Evolutionary conservation across 495 filamentous ascomycete species (phyloP), one percentile per base, ranked within the genome.

Genomic region (Geopyxis carbonaria): DNA sequence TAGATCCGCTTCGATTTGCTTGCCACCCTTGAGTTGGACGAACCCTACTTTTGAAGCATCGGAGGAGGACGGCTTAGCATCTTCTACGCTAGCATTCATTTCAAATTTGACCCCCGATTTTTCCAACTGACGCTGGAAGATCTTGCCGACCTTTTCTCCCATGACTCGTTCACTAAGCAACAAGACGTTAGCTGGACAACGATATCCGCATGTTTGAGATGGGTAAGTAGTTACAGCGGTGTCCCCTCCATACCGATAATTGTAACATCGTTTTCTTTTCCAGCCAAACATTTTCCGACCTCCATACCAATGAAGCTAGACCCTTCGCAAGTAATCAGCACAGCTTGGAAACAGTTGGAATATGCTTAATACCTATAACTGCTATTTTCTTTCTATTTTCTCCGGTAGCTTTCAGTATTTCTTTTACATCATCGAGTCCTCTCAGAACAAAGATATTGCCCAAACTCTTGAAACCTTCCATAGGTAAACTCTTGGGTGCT

Each of bases 181-280:
- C n/a, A n/a, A 39, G 10, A 15, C 10, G 4, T 40, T 25, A 40
- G 22, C 22, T 14, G 14, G 35, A 1, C 23, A 16, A 38, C 2
- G n/a, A 13, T 38, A 4, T 15, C 16, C 30, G 15, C 27, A 22
- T 16, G n/a, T n/a, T n/a, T n/a, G n/a, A n/a, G 18, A 22, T 19
- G 1, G 29, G 15, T 7, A 20, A 8, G 14, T 6, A 18, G 34
- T 21, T 32, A 51, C 45, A 94, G 61, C 2, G 89, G 89, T 22
- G 69, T 69, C 45, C 67, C 73, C 56, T 94, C 91, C 78, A 85
- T 87, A 37, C 89, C 89, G n/a, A 97, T 66, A 38, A 94, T 71
- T n/a, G 79, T 78, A 25, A 97, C 80, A 13, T 72, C 60, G 51
- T 94, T 83, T 36, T 72, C 73, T 38, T 76, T 76, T 9, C 72